Evolutionary conservation across 2,329 filamentous ascomycete species (phyloP), one percentile per base, ranked within the genome.

Genomic region (Botrytis tulipae): DNA sequence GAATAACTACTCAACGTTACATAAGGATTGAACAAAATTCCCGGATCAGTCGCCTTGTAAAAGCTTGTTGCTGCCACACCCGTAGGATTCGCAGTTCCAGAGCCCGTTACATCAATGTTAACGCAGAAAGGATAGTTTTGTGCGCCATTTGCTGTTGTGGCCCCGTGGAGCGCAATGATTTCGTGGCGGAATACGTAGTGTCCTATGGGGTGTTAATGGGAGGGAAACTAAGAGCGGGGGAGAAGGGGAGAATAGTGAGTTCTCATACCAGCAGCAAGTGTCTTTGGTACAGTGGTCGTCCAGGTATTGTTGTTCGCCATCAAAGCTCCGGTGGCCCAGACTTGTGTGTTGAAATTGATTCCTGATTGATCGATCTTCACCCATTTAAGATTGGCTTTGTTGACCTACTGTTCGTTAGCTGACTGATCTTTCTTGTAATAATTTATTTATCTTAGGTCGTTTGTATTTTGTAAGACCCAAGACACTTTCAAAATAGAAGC

Each of bases 181-280:
- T 89, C 87, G 76, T 88, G 86, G 3, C 87, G 82, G 46, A 89
- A 78, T 46, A 89, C 85, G 75, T 88, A 89, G 75, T 85, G 83
- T 2, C 86, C 87, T 84, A 76, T 4, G 77, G 80, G 62, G 87
- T 80, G 32, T 82, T 79, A 0, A 75, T 69, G 0, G 22, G 86
- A 14, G 16, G 4, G 5, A 3, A 0, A 4, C 10, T 4, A 5
- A 37, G 25, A 60, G 9, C 9, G 7, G 22, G 12, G 16, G 9
- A 14, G 44, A n/a, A 2, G 10, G 29, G 32, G 37, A 22, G 2
- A 20, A 42, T 29, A 29, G 0, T 18, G 0, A 7, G 25, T 54
- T n/a, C 57, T 22, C 29, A 22, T 44, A 72, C 70, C 70, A 60
- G 70, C 37, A 35, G 40, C 62, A 44, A 72, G 48, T 7, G 22